phyloP scores from a whole-genome alignment of 1,284 basidiomycete species.

The Papiliotrema fonsecae region DNA sequence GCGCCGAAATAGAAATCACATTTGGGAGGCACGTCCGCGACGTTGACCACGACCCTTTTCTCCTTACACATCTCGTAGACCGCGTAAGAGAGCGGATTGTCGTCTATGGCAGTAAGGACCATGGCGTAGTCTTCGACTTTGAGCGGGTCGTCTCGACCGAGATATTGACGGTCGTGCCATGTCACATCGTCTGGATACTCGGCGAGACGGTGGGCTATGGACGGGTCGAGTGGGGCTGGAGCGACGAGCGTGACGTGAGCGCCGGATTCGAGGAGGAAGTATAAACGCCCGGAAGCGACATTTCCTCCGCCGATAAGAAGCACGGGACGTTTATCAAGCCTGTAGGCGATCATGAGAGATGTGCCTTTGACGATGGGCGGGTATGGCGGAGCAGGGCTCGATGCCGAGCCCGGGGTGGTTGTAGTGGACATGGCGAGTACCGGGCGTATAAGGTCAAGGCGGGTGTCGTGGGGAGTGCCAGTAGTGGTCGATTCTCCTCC shows the following conservation, averaged over 20 bases:
- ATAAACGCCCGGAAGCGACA: slow-evolving; percentile 54
- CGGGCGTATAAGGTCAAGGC: too few species aligned
- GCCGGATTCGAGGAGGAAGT: slow-evolving; percentile 48
- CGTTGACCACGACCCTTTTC: slow-evolving; percentile 79
- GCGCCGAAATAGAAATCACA: slow-evolving; percentile 99
- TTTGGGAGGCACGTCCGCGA: slow-evolving; percentile 88
- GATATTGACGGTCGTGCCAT: slow-evolving; percentile 65
- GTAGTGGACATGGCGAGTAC: not conserved
- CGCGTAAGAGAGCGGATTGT: slow-evolving; percentile 60
- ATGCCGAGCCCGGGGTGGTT: not conserved
- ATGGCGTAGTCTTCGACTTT: slow-evolving; percentile 62
- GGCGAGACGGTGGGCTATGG: slow-evolving; percentile 47
- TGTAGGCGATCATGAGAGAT: slow-evolving; percentile 53
- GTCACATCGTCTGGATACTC: slow-evolving; percentile 57
- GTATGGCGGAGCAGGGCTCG: slow-evolving; percentile 4
- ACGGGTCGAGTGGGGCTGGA: slow-evolving; percentile 50
- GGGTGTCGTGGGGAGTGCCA: too few species aligned
- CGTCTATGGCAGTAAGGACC: slow-evolving; percentile 92
- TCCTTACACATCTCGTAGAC: slow-evolving; percentile 71
- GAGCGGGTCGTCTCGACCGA: slow-evolving; percentile 48
- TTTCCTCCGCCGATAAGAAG: slow-evolving; percentile 56
- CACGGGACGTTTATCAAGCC: slow-evolving; percentile 50
- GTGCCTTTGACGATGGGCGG: slow-evolving; percentile 41
- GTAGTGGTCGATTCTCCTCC: too few species aligned
- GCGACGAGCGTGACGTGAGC: slow-evolving; percentile 49